These are phyloP conservation scores for Rutstroemia sp. DNA, from an alignment of 2,329 filamentous ascomycete genomes.

Conservation along the genomic window DNA sequence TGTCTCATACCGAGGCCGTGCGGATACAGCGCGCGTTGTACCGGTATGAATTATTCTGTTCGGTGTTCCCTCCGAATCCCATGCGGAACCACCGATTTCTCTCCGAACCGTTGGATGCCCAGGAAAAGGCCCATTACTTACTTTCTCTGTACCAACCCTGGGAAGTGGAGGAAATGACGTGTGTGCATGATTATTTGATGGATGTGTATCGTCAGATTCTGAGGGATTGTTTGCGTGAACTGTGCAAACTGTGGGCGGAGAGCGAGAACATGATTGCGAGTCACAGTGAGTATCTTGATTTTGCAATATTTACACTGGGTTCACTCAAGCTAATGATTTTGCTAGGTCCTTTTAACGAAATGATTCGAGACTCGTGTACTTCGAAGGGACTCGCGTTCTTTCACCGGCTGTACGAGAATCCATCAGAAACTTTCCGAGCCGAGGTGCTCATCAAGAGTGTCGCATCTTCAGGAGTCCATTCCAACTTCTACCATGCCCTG, in stretches of 20 bases:
- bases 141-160: slow-evolving; percentile 5
- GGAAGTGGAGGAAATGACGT: slow-evolving; percentile 11
- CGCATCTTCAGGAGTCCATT: not conserved
- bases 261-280: too few relatives aligned
- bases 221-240: too few relatives aligned
- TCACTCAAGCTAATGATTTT: not conserved
- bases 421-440: not conserved
- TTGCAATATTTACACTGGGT: not conserved
- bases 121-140: not conserved
- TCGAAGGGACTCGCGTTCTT: slow-evolving; percentile 9
- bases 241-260: too few relatives aligned
- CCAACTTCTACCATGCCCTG: not conserved
- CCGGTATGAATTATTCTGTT: too few relatives aligned
- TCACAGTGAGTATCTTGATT: not conserved
- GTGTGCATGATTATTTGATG: slow-evolving; percentile 8
- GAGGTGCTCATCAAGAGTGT: not conserved
- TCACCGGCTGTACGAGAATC: not conserved
- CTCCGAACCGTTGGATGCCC: not conserved
- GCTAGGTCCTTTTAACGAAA: too few relatives aligned
- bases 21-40: too few relatives aligned
- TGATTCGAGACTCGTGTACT: not conserved
- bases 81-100: not conserved
- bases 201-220: not conserved
- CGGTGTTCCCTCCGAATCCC: too few relatives aligned
- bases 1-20: too few relatives aligned